Evolutionary conservation across 202 grass and related monocot species (phyloP), one percentile per base, ranked within the genome.

Genomic region (Digitaria exilis): DNA sequence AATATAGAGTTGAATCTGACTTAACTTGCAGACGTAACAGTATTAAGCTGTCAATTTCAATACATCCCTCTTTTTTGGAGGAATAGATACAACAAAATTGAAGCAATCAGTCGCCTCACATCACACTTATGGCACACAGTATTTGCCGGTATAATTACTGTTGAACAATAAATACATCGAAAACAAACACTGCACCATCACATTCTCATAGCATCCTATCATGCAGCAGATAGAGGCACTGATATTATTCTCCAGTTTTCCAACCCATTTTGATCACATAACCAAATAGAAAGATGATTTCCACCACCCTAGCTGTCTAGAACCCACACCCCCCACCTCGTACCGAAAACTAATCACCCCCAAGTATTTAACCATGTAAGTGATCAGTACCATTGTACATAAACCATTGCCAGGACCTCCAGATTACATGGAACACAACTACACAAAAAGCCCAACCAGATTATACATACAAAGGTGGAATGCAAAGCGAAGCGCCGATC

Each of bases 311-410:
- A 30, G 16, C 41, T 63, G 32, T 28, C 10, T 78, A 48, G 18
- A 30, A 77, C 42, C n/a, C 15, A 49, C 44, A 69, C 59, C 28
- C 65, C n/a, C 25, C 28, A 78, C 25, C 18, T 37, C 82, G 62
- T 42, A 50, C 52, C 21, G 29, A 63, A 71, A 25, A 11, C 46
- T 49, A 80, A 78, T 32, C 46, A 61, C 65, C 49, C n/a, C 30
- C 29, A 49, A 50, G 9, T 61, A 56, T n/a, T 32, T 31, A 76
- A 32, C 58, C 82, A 37, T 32, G 34, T 68, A 77, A 60, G 63
- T 58, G 69, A 71, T 65, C 66, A 34, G 69, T 80, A 76, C 66
- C 79, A 86, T 64, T 82, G 45, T 80, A 86, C 90, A 64, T 78
- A 60, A 79, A 83, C 57, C 58, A 75, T 69, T 69, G 34, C 65